A percentile compares a stretch with the other conserved stretches of the same genome.
Conservation (phyloP, 202 grass and related monocot species). For the Zizania palustris region DNA sequence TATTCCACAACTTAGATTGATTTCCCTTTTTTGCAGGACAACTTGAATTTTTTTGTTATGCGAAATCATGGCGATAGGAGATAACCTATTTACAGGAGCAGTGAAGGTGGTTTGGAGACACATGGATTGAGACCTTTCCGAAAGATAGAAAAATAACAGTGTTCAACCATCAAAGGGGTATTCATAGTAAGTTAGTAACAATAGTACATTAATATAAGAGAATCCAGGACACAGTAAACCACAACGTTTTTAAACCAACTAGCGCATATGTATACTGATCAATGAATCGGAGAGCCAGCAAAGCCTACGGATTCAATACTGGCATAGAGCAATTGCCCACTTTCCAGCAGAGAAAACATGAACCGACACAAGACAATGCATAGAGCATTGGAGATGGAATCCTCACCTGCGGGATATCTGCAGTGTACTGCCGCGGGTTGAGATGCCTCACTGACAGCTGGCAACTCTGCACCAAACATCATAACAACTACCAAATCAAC, state of each 20-base stretch:
- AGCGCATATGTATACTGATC: not conserved
- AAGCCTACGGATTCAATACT: not conserved
- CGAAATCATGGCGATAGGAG: too few species aligned
- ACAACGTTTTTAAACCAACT: not conserved
- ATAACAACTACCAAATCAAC: constrained; percentile 5
- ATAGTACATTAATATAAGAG: not conserved
- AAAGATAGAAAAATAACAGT: too few species aligned
- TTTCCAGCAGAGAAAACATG: not conserved
- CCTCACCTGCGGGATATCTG: constrained; percentile 84
- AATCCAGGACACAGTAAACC: not conserved
- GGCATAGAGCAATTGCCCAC: not conserved
- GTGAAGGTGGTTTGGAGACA: too few species aligned
- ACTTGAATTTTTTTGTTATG: too few species aligned
- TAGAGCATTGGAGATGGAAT: not conserved
- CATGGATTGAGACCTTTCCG: too few species aligned
- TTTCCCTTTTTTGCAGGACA: too few species aligned
- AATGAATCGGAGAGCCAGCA: not conserved
- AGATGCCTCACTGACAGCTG: constrained; percentile 77
- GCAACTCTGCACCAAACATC: constrained; percentile 62
- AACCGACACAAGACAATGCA: not conserved
- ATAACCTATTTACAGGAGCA: too few species aligned
- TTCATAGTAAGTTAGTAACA: not conserved
- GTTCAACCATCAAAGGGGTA: not conserved
- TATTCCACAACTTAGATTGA: too few species aligned
- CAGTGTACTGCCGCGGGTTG: constrained; percentile 91